Conservation (phyloP, 306 rosid genomes). For the Luffa acutangula region DNA sequence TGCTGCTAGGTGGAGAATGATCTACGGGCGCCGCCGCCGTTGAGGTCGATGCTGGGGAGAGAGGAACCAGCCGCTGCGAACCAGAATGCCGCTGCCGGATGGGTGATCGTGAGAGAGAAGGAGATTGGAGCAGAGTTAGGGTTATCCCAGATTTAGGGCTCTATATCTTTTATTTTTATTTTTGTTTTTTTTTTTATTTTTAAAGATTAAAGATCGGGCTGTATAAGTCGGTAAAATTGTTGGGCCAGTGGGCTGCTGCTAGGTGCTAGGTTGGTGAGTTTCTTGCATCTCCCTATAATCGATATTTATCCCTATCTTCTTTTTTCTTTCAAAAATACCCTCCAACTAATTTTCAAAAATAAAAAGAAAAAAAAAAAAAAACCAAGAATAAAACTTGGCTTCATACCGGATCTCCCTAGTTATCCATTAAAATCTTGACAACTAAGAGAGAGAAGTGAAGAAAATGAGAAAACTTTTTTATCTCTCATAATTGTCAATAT, state of each 20-base stretch:
- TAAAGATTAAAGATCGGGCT: neutral
- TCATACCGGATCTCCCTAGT: too few relatives aligned
- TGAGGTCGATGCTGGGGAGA: neutral
- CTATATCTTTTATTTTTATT: neutral
- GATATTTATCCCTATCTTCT: too few relatives aligned
- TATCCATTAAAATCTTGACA: too few relatives aligned
- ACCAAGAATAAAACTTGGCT: too few relatives aligned
- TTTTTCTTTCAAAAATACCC: too few relatives aligned
- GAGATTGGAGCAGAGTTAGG: neutral
- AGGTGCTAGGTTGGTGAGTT: too few relatives aligned
- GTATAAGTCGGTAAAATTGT: neutral
- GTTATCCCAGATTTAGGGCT: neutral
- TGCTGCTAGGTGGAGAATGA: neutral
- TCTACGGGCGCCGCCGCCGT: neutral
- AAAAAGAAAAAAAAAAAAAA: too few relatives aligned
- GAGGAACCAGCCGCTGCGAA: neutral
- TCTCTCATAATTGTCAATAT: too few relatives aligned
- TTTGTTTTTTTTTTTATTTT: neutral
- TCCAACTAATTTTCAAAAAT: too few relatives aligned
- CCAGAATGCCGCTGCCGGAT: neutral
- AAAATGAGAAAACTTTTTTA: too few relatives aligned
- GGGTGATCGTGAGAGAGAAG: neutral
- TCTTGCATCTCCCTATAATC: too few relatives aligned
- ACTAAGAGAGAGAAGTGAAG: too few relatives aligned
- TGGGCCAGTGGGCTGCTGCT: neutral